A percentile compares a stretch with the other conserved stretches of the same genome.
These are phyloP conservation scores for Xanthoconium separans DNA, from an alignment of 1,284 basidiomycete species.

Conservation along the genomic window DNA sequence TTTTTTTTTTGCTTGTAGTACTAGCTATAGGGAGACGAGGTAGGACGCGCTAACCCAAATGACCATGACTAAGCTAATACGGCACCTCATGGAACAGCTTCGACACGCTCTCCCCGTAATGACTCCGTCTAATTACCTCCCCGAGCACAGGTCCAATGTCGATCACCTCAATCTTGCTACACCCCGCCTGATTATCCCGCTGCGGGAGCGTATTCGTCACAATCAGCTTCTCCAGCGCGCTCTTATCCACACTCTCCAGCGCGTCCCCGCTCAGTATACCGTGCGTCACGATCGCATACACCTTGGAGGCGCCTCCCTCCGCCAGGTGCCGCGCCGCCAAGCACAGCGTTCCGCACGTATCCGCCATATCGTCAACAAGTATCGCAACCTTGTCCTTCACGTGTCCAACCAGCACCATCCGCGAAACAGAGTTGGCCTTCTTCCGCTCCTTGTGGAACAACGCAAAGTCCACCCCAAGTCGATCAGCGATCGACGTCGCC, in stretches of 20 bases:
- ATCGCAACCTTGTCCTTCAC: slow-evolving; percentile 94
- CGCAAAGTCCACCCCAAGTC: slow-evolving; percentile 96
- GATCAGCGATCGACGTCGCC: slow-evolving; percentile 96
- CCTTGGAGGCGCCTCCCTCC: slow-evolving; percentile 86
- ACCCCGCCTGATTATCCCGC: slow-evolving; percentile 69
- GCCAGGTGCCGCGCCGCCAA: slow-evolving; percentile 88
- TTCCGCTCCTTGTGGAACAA: slow-evolving; percentile 99
- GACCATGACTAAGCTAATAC: slow-evolving; percentile 49
- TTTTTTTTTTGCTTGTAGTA: background rate
- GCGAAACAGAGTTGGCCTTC: slow-evolving; percentile 98
- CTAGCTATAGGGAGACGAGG: background rate
- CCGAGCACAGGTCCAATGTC: slow-evolving; percentile 95
- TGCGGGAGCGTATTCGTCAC: slow-evolving; percentile 99
- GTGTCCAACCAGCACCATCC: slow-evolving; percentile 97
- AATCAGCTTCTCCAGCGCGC: slow-evolving; percentile 90
- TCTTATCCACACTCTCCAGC: slow-evolving; percentile 67
- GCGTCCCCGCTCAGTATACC: slow-evolving; percentile 94
- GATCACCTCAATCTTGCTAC: slow-evolving; percentile 92
- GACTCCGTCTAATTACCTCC: slow-evolving; percentile 93
- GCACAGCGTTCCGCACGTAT: slow-evolving; percentile 97
- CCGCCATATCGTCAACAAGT: slow-evolving; percentile 99
- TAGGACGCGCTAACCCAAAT: too few relatives aligned
- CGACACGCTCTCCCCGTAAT: slow-evolving; percentile 82
- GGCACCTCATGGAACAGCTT: slow-evolving; percentile 85
- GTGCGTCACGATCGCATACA: slow-evolving; percentile 96